Conservation (phyloP, 1,139 yeast species). For the Taphrina pruni region DNA sequence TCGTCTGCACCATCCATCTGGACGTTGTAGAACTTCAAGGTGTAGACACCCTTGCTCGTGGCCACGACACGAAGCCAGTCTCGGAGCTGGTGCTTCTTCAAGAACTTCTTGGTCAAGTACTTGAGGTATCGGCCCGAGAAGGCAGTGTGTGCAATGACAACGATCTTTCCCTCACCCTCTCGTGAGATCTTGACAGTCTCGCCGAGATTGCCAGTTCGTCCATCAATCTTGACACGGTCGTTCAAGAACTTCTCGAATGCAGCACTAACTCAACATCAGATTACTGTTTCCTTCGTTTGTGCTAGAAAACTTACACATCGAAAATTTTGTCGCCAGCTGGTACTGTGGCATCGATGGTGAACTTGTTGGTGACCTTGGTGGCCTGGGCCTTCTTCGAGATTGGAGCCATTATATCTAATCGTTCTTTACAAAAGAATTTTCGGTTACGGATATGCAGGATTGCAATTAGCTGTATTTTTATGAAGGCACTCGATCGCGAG, state of each 20-base stretch:
- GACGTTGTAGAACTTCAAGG: conserved; percentile 99
- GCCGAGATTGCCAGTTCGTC: conserved; percentile 95
- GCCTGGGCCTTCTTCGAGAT: conserved; percentile 40
- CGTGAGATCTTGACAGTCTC: conserved; percentile 86
- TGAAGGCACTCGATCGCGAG: background rate
- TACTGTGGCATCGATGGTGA: conserved; percentile 94
- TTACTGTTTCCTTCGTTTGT: background rate
- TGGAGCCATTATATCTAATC: conserved; percentile 45
- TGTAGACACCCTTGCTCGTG: conserved; percentile 93
- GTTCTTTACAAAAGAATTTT: conserved; percentile 27
- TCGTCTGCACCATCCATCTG: conserved; percentile 92
- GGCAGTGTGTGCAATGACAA: conserved; percentile 87
- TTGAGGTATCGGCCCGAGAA: conserved; percentile 83
- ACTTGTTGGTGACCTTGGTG: conserved; percentile 77
- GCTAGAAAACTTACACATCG: conserved; percentile 62
- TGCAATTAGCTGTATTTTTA: background rate
- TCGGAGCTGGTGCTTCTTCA: conserved; percentile 55
- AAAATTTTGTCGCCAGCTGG: conserved; percentile 93
- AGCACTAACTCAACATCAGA: conserved; percentile 54
- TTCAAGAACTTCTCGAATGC: conserved; percentile 96
- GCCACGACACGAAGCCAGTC: conserved; percentile 99
- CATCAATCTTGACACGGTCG: conserved; percentile 99
- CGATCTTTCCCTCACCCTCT: conserved; percentile 79
- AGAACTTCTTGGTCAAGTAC: conserved; percentile 39
- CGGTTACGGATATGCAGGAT: conserved; percentile 6